A percentile compares a stretch with the other conserved stretches of the same genome.
phyloP scores from a whole-genome alignment of 2,329 filamentous ascomycete genomes.

The Dothideomycetes sp. region DNA sequence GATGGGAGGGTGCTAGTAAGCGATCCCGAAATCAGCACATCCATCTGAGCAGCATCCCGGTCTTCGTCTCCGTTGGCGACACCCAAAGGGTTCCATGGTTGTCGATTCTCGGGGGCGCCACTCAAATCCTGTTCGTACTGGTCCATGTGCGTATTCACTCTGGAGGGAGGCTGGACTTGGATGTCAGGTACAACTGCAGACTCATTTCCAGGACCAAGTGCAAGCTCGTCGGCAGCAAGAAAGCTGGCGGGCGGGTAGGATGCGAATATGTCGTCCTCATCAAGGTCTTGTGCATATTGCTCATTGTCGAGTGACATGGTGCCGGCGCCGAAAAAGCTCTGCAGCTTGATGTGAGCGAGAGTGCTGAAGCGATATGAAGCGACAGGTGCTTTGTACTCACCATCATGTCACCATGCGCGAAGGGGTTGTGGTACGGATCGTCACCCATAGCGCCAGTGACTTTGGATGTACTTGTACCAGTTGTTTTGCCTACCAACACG shows the following conservation, averaged over 20 bases:
- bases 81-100: not conserved
- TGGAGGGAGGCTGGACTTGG: not conserved
- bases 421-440: too few species aligned
- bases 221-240: not conserved
- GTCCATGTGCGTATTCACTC: not conserved
- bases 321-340: not conserved
- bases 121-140: not conserved
- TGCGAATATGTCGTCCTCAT: not conserved
- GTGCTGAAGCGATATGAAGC: too few species aligned
- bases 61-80: not conserved
- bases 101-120: not conserved
- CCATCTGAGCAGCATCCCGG: not conserved
- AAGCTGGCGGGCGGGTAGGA: not conserved
- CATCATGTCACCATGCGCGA: too few species aligned
- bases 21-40: not conserved
- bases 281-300: not conserved
- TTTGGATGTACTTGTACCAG: too few species aligned
- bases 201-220: not conserved
- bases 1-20: not conserved
- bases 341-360: too few species aligned
- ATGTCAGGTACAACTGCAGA: not conserved
- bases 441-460: too few species aligned
- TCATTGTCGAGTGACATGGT: not conserved
- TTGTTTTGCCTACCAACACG: too few species aligned
- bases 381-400: too few species aligned